Conservation (phyloP, 2,329 filamentous ascomycete genomes). For the Sphaerulina vaccinii region DNA sequence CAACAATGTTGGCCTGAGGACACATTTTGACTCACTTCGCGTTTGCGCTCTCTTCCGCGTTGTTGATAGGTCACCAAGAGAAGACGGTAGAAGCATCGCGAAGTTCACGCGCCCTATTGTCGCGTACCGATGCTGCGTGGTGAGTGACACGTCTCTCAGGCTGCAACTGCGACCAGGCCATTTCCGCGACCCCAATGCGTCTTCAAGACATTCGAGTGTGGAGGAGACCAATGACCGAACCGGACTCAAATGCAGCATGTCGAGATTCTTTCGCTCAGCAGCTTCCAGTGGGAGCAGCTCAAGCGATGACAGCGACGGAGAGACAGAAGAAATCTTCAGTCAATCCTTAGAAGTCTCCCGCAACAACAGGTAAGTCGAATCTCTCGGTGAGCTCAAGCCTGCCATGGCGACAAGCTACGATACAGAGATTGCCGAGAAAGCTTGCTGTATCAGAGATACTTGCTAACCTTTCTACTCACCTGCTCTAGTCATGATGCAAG, state of each 20-base stretch:
- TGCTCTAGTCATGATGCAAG: constrained; percentile 8
- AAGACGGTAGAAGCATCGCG: constrained; percentile 10
- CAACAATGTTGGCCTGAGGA: too few relatives aligned
- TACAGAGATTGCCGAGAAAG: too few relatives aligned
- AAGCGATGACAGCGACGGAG: constrained; percentile 15
- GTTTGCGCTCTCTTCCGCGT: neutral
- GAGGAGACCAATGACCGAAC: neutral
- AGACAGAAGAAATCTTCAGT: constrained; percentile 17
- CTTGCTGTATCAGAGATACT: too few relatives aligned
- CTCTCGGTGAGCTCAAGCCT: too few relatives aligned
- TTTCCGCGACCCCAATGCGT: constrained; percentile 2
- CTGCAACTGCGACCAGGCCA: neutral
- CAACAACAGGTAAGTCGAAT: too few relatives aligned
- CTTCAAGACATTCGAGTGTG: neutral
- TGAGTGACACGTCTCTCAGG: constrained; percentile 1
- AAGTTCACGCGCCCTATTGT: constrained; percentile 1
- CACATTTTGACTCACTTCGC: neutral
- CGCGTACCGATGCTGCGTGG: neutral
- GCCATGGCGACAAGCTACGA: too few relatives aligned
- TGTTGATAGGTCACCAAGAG: constrained; percentile 6
- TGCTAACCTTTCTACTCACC: too few relatives aligned
- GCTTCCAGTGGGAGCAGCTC: constrained; percentile 23
- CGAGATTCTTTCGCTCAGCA: constrained; percentile 20
- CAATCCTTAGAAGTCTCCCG: constrained; percentile 13
- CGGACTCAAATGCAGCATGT: constrained; percentile 11